Evolutionary conservation across 2,329 filamentous ascomycete genomes (phyloP), one percentile per base, ranked within the genome.

Genomic region (Colletotrichum kahawae): DNA sequence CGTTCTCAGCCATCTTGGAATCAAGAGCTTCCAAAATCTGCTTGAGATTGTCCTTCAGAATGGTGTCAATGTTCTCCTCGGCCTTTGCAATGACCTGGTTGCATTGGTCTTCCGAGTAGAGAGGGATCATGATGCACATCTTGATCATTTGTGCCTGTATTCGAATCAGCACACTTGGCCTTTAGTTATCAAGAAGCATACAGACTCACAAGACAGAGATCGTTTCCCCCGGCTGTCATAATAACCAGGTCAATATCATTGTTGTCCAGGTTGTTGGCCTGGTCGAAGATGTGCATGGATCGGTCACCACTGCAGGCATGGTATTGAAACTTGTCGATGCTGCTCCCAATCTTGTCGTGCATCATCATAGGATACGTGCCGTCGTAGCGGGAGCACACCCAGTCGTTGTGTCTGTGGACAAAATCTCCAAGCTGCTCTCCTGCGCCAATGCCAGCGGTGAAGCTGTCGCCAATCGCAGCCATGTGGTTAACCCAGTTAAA

Each of bases 31-130:
- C 38, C 38, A 48, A 48, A 18, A 48, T 48, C 78, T 77, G 72
- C 79, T 77, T 74, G 48, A 84, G 73, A 63, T 83, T 84, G 62
- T 67, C 34, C 31, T 79, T 79, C 43, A 83, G 59, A 43, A 82
- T 81, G 4, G 70, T 75, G 4, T 81, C 71, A 34, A 82, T 69
- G 67, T 82, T 82, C 7, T 77, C 70, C 59, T 79, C 59, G 2
- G 82, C 81, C 65, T 79, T 80, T 48, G 65, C 71, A 29, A 81
- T 67, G 65, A 80, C 65, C 7, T 60, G 65, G 4, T 79, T 9
- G 78, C 80, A 81, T 2, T 66, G 51, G 9, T 33, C 31, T 18
- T 78, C 75, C 62, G 71, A 71, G 16, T 65, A n/a, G 31, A 54
- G 79, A 1, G 77, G 64, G 48, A 78, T 6, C 54, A 81, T 16